Evolutionary conservation across 805 yeast genomes (phyloP), one percentile per base, ranked within the genome.

Genomic region (Schizosaccharomyces lindneri): DNA sequence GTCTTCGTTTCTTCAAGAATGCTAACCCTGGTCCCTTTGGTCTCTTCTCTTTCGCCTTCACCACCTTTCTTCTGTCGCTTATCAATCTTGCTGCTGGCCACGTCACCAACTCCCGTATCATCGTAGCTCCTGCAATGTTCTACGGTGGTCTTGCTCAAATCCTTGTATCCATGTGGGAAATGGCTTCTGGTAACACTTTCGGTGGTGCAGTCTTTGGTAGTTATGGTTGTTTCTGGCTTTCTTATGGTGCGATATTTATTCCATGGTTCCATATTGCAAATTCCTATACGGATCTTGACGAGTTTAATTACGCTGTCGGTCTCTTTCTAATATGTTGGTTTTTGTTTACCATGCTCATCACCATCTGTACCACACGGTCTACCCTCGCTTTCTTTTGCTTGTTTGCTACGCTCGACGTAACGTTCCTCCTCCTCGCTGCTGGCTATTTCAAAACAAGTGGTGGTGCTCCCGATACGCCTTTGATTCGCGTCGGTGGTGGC

Each of bases 11-110:
- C 7, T 81, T 82, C 66, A 76, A 76, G 65, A 75, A 82, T 66
- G 86, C 80, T 59, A 81, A 81, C 68, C 84, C 86, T 15, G 82
- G 82, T 43, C 84, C 86, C 6, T 70, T 82, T 51, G 87, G 86
- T 9, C 68, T 82, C 60, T 72, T 76, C 48, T 85, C 79, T 0
- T 82, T 82, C 67, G 83, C 85, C 2, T 67, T 81, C 63, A 80
- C 85, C 3, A 81, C 85, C 3, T 81, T 82, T 69, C 79, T 80
- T 2, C 70, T 81, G 43, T 79, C 83, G 2, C 71, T 82, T 74
- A 70, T 71, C 66, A 81, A 81, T 64, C 78, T 80, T 32, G 71
- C 73, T 46, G 83, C 83, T 17, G 76, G 78, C 70, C 81, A 81
- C 59, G 73, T 81, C 43, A 68, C 70, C 0, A 69, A 71, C 55